Evolutionary conservation across 371 early-diverging fungal species (phyloP).

Genomic region (Mucor racemosus): DNA sequence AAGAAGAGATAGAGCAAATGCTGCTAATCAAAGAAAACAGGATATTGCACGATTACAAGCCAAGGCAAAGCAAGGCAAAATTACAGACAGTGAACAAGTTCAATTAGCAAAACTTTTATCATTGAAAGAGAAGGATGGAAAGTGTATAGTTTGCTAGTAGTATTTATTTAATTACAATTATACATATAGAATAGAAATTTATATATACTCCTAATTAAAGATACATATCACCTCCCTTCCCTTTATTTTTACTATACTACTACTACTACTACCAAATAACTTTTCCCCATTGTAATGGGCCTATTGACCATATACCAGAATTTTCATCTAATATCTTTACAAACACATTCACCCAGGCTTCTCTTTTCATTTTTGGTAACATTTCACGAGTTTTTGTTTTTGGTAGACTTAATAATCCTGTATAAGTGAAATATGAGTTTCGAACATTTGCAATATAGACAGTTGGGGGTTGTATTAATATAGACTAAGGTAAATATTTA

Average conservation of each 20-base stretch:
- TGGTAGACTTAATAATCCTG: constrained; percentile 35
- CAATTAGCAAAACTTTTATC: constrained; percentile 42
- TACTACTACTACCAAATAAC: constrained; percentile 17
- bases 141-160: constrained; percentile 25
- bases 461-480: constrained; percentile 35
- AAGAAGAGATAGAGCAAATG: constrained; percentile 17
- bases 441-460: constrained; percentile 34
- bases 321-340: constrained; percentile 31
- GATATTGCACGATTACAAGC: constrained; percentile 33
- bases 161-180: background rate
- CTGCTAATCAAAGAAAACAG: constrained; percentile 30
- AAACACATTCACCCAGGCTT: constrained; percentile 42
- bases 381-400: background rate
- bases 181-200: background rate
- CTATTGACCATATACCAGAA: constrained; percentile 30
- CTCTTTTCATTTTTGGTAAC: constrained; percentile 14
- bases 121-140: constrained; percentile 22
- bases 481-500: constrained; percentile 10
- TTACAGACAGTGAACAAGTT: constrained; percentile 45
- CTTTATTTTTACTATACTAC: background rate
- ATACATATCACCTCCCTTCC: background rate
- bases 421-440: constrained; percentile 42
- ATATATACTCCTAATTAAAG: no score
- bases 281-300: constrained; percentile 33
- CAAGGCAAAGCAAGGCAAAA: constrained; percentile 37